A percentile compares a stretch with the other conserved stretches of the same genome.
Conservation (phyloP, 2,329 filamentous ascomycete genomes). For the Aspergillus sclerotialis region DNA sequence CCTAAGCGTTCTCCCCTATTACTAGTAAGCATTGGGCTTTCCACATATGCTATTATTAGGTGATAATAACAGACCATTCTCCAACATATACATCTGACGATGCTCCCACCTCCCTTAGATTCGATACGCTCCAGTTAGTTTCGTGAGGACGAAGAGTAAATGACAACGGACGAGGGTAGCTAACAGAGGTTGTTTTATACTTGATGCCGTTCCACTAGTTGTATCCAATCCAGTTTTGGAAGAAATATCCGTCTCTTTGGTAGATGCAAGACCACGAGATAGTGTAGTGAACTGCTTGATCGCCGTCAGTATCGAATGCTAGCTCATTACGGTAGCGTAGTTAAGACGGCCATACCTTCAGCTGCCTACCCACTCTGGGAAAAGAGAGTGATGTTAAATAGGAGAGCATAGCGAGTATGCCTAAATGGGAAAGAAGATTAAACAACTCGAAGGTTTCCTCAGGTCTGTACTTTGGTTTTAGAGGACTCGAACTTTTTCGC, state of each 20-base stretch:
- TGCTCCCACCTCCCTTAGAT: conserved; percentile 8
- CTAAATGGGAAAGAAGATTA: too few relatives aligned
- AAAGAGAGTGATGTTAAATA: conserved; percentile 14
- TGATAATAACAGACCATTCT: conserved; percentile 21
- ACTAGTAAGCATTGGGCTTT: conserved; percentile 6
- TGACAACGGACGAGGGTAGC: not conserved
- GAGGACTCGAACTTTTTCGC: too few relatives aligned
- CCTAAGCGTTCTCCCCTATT: conserved; percentile 31
- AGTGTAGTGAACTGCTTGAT: conserved; percentile 1
- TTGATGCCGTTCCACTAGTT: not conserved
- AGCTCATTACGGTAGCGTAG: not conserved
- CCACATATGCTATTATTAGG: not conserved
- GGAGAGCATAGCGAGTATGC: conserved; percentile 20
- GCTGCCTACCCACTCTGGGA: conserved; percentile 12
- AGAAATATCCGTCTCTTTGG: not conserved
- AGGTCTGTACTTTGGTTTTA: too few relatives aligned
- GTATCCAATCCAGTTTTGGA: not conserved
- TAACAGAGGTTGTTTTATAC: not conserved
- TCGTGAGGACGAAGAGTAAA: not conserved
- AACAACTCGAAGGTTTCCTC: too few relatives aligned
- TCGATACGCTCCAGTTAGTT: conserved; percentile 6
- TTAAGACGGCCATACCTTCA: conserved; percentile 13
- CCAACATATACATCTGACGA: conserved; percentile 12
- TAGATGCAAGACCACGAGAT: conserved; percentile 3
- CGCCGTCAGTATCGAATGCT: not conserved